Base-by-base conservation (phyloP, 2,329 filamentous ascomycete species). In the Chlorencoelia australis region DNA sequence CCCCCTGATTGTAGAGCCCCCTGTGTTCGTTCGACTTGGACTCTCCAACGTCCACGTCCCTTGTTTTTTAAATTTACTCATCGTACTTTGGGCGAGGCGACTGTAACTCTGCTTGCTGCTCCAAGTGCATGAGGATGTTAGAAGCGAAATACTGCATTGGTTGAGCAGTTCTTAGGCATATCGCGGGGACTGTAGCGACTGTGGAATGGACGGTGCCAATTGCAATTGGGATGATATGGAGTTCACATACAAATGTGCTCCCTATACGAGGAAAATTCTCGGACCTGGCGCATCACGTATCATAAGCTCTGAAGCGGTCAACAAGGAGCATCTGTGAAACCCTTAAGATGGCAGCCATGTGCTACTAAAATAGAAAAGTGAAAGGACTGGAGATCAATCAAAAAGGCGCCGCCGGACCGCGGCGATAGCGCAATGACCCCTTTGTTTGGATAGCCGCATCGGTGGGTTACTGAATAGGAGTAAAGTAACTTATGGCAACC, bases 1-100 rank as follows among this genome's bases (percentile, higher is more conserved):
- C 42, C 73, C 73, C 25, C 74, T 68, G 42, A 78, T 69, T 21
- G 50, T 51, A 16, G 68, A 67, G 37, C 56, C 58, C n/a, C n/a
- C n/a, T 25, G 61, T 54, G 46, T 63, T 64, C 20, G 42, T 30
- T 33, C 46, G 42, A 35, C 27, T 40, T 24, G 41, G 42, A 22
- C 20, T 37, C 20, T 47, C 44, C 16, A 37, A 27, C 37, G 44
- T 51, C 44, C 48, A 49, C 40, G 44, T 53, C 22, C 39, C 43
- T 20, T 41, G 8, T 21, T 42, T 44, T 29, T 42, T 36, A 33
- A 45, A 43, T 49, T 52, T 52, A 35, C 48, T 54, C 51, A 54
- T 54, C 33, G 35, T 50, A 32, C 26, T 30, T 29, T 33, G 34
- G 33, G n/a, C n/a, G n/a, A n/a, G n/a, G n/a, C n/a, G n/a, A n/a